Base-by-base conservation (phyloP, 768 basidiomycete species). In the Pisolithus sp. region DNA sequence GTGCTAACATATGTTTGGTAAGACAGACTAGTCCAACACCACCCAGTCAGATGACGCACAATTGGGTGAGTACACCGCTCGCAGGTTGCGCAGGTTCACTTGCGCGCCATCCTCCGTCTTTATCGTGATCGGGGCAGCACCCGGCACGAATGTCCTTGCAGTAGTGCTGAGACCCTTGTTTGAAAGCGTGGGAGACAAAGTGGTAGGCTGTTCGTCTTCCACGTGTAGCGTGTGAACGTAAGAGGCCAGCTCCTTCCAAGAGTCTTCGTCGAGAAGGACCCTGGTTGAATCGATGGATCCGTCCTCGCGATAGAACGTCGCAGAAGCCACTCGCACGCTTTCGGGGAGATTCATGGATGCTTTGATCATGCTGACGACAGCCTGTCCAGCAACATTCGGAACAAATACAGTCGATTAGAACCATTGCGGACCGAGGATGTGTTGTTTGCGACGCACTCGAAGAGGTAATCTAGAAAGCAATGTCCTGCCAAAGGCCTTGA, bases 381-480 rank as follows among this genome's bases (percentile, higher is more conserved):
- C 62, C 65, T 66, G 40, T 5, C 9, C 17, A 26, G 13, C 20
- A 24, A 43, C 12, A 15, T 30, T 8, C 6, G 26, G 20, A 40
- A 6, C 9, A 40, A 40, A 40, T 18, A 21, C 7, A 40, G 39
- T 21, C 39, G 20, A 40, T 40, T 21, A 40, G 39, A n/a, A 40
- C 39, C n/a, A n/a, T 7, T 6, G 17, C 17, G 17, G n/a, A 40
- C 10, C 20, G n/a, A 18, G 42, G 3, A 40, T 17, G 13, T 24
- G 42, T 13, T 23, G 21, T 43, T 20, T 23, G 28, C 20, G 4
- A 55, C 66, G 9, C 59, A 68, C 66, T 31, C 67, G 64, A 51
- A 69, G 68, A 2, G 63, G 66, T 13, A 67, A 56, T 7, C 66
- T 68, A 1, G 68, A 58, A 49, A 67, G 57, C 30, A 67, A 57